Base-by-base conservation (phyloP, 495 filamentous ascomycete genomes). In the Podospora pseudocomata region DNA sequence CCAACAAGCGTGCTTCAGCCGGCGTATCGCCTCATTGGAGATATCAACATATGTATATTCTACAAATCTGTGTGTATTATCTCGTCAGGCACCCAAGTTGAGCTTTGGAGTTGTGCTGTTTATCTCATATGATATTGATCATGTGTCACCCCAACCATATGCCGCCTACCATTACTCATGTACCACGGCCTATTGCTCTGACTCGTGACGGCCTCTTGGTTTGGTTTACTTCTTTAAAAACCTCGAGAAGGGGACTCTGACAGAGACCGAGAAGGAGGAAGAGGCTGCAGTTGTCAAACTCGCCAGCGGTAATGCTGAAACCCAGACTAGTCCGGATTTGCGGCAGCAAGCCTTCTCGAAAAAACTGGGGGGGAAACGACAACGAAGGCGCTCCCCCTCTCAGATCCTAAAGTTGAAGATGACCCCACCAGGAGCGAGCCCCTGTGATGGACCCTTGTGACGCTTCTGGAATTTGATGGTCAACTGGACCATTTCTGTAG, bases 21-120 rank as follows among this genome's bases (percentile, higher is more conserved):
- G 63, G 67, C 44, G 39, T 57, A 65, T 69, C 63, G 63, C 67
- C 67, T 69, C 63, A 65, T 68, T 64, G n/a, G 23, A 53, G 39
- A 49, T 49, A 18, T 49, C 39, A 13, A 49, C 39, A 49, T 49
- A 49, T 3, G 15, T 49, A 49, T 16, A 49, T 49, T 49, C 39
- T 13, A 49, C 39, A 2, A 11, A 49, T 13, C 1, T 16, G 39
- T 49, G 39, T 16, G 15, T 49, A 32, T 32, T 32, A 32, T 32
- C 7, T 49, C 9, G 39, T 49, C 39, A 49, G 39, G 39, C 39
- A 49, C 39, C 9, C 39, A 49, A 16, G 39, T 49, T 49, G 13
- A 13, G 39, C 39, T 49, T 49, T 49, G 13, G 39, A 49, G 39
- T 49, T 18, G 39, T 49, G 39, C 39, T 32, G 4, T 49, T 49